phyloP scores from a whole-genome alignment of 352 stramenopile species.

The Saprolegnia diclina region DNA sequence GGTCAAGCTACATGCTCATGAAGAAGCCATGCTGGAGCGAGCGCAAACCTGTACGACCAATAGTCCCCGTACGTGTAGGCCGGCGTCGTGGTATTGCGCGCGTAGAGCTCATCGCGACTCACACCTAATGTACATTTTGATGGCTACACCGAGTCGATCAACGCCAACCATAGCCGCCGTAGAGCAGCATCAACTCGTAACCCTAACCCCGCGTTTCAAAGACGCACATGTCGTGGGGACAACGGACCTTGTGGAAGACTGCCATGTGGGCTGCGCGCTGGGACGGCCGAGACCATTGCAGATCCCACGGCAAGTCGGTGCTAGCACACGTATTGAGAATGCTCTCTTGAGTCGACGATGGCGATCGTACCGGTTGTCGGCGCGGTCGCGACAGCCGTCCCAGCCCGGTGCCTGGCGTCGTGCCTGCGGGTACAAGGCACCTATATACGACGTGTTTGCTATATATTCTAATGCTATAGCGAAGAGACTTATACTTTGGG shows the following conservation, averaged over 20 bases:
- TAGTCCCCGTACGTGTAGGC: slow-evolving; percentile 73
- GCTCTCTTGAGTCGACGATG: too few species aligned
- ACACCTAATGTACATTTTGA: background rate
- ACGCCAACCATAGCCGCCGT: slow-evolving; percentile 64
- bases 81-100: slow-evolving; percentile 48
- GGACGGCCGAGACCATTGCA: slow-evolving; percentile 83
- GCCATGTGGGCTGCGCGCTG: slow-evolving; percentile 81
- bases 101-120: slow-evolving; percentile 46
- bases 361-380: slow-evolving; percentile 43
- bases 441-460: too few species aligned
- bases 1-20: slow-evolving; percentile 34
- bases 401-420: slow-evolving; percentile 87
- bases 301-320: slow-evolving; percentile 43
- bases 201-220: slow-evolving; percentile 34
- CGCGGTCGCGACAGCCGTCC: slow-evolving; percentile 91
- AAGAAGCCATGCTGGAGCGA: background rate
- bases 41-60: slow-evolving; percentile 68
- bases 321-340: too few species aligned
- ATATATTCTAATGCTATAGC: too few species aligned
- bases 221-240: background rate
- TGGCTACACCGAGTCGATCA: too few species aligned
- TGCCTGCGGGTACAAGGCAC: slow-evolving; percentile 51
- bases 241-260: slow-evolving; percentile 56
- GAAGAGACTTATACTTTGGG: too few species aligned
- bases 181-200: slow-evolving; percentile 72